These are phyloP conservation scores for Penicillium riverlandense DNA, from an alignment of 495 filamentous ascomycete species.

Conservation along the genomic window DNA sequence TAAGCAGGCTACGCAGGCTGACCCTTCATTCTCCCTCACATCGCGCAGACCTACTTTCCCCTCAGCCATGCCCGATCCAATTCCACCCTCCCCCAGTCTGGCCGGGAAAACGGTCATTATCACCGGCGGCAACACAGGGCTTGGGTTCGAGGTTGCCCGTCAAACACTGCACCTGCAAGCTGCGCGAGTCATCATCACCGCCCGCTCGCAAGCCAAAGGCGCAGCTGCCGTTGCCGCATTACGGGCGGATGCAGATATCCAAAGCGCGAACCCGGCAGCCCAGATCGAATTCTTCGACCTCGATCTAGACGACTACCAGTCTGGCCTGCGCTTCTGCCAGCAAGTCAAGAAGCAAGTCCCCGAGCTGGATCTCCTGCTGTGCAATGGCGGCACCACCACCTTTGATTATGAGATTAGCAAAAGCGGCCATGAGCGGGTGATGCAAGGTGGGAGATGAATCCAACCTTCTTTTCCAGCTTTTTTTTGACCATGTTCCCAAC, in stretches of 20 bases:
- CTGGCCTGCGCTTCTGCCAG: slow-evolving; percentile 1
- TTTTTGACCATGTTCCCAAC: not conserved
- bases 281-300: slow-evolving; percentile 8
- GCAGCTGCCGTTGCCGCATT: slow-evolving; percentile 12
- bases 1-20: too few relatives aligned
- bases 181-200: slow-evolving; percentile 17
- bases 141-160: slow-evolving; percentile 42
- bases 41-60: too few relatives aligned
- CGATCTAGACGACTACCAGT: slow-evolving; percentile 16
- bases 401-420: slow-evolving; percentile 9
- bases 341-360: slow-evolving; percentile 6
- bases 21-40: too few relatives aligned
- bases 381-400: slow-evolving; percentile 10
- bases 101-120: slow-evolving; percentile 38
- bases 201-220: slow-evolving; percentile 15
- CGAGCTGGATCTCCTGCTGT: slow-evolving; percentile 13
- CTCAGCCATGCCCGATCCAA: not conserved
- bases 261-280: not conserved
- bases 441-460: slow-evolving; percentile 12
- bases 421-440: slow-evolving; percentile 14
- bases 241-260: slow-evolving; percentile 2
- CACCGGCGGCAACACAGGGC: slow-evolving; percentile 46
- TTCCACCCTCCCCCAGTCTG: not conserved
- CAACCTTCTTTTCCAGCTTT: not conserved
- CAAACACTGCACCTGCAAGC: slow-evolving; percentile 18